phyloP scores from a whole-genome alignment of 2,329 filamentous ascomycete genomes.

The Ophiosphaerella narmari region DNA sequence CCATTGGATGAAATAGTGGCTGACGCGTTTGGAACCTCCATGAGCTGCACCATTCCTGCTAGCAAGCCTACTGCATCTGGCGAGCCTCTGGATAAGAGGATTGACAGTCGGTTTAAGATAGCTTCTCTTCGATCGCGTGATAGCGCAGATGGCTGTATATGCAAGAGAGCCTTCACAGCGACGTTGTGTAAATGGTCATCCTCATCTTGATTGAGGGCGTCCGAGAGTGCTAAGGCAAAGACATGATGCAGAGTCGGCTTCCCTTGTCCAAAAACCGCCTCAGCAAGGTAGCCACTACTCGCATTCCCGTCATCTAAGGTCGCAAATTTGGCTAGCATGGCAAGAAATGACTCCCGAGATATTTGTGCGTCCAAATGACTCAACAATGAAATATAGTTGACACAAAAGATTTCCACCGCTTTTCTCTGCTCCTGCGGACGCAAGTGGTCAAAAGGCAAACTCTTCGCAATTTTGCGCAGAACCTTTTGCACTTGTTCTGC shows the following conservation, averaged over 20 bases:
- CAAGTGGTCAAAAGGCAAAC: slow-evolving; percentile 17
- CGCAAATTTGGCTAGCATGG: slow-evolving; percentile 24
- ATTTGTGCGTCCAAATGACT: slow-evolving; percentile 20
- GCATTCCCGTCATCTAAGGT: slow-evolving; percentile 11
- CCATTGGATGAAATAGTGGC: slow-evolving; percentile 38
- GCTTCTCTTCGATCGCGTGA: slow-evolving; percentile 39
- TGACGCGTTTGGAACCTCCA: slow-evolving; percentile 43
- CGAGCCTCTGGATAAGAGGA: slow-evolving; percentile 15
- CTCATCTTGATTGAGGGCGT: slow-evolving; percentile 13
- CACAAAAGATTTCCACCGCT: slow-evolving; percentile 33
- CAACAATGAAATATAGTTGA: slow-evolving; percentile 31
- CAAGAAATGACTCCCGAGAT: slow-evolving; percentile 19
- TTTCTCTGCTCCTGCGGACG: slow-evolving; percentile 18
- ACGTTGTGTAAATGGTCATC: slow-evolving; percentile 8
- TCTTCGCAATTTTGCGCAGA: slow-evolving; percentile 28
- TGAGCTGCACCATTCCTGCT: slow-evolving; percentile 37
- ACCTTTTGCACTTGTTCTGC: slow-evolving; percentile 22
- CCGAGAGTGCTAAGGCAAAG: slow-evolving; percentile 25
- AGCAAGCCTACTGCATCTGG: slow-evolving; percentile 16
- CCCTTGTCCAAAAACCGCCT: slow-evolving; percentile 26
- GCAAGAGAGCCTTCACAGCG: slow-evolving; percentile 24
- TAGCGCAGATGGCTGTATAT: slow-evolving; percentile 30
- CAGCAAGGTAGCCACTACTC: slow-evolving; percentile 23
- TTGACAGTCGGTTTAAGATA: slow-evolving; percentile 33
- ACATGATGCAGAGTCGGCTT: slow-evolving; percentile 21